Percentiles rank a stretch among this genome's conserved stretches.
phyloP scores from a whole-genome alignment of 441 rosid species.

The Erysimum pusillum region DNA sequence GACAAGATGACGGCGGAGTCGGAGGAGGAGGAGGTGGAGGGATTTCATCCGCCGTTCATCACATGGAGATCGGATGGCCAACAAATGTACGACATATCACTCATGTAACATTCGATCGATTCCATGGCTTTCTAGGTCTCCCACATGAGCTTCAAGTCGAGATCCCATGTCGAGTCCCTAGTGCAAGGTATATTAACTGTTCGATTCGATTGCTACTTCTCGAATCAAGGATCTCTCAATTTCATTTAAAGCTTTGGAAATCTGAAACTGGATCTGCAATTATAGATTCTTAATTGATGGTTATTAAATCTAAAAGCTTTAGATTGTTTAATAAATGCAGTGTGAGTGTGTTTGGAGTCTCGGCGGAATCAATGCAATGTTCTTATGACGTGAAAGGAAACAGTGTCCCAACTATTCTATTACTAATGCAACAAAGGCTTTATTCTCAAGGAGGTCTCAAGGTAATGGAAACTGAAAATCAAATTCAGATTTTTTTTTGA shows the following conservation, averaged over 20 bases:
- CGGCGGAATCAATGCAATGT: constrained; percentile 85
- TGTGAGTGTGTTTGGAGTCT: constrained; percentile 82
- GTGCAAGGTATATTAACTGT: constrained; percentile 75
- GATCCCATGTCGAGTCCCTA: constrained; percentile 90
- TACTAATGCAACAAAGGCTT: constrained; percentile 73
- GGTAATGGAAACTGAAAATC: constrained; percentile 44
- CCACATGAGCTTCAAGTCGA: constrained; percentile 96
- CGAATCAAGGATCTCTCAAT: background rate
- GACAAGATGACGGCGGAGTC: constrained; percentile 39
- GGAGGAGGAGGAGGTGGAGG: constrained; percentile 19
- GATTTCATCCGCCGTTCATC: constrained; percentile 61
- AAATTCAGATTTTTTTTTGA: background rate
- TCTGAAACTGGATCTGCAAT: constrained; percentile 47
- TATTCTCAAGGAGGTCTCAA: constrained; percentile 71
- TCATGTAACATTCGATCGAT: constrained; percentile 94
- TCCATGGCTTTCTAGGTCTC: constrained; percentile 89
- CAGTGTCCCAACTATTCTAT: constrained; percentile 79
- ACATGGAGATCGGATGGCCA: constrained; percentile 94
- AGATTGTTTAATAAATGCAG: constrained; percentile 43
- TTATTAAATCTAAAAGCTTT: constrained; percentile 16
- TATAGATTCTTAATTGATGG: background rate
- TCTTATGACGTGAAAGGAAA: constrained; percentile 66
- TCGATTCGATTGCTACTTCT: background rate
- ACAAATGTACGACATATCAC: constrained; percentile 89
- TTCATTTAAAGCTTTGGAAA: background rate